Percentiles rank a stretch among this genome's conserved stretches.
Evolutionary conservation across 2,329 filamentous ascomycete species (phyloP).

Genomic region (Aureobasidium sp.): DNA sequence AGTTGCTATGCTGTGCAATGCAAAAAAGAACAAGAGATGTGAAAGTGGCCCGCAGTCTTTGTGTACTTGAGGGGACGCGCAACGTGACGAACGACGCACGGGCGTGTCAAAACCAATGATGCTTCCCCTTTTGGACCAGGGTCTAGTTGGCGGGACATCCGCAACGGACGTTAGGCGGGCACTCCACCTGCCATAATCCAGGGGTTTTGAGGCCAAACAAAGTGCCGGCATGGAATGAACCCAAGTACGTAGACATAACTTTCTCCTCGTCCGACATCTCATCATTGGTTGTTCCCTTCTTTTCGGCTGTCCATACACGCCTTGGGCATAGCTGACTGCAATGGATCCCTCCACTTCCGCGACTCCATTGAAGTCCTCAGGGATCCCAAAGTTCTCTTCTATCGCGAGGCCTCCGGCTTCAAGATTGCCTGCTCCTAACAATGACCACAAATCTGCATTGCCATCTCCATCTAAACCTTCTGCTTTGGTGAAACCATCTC

Average conservation of each 20-base stretch:
- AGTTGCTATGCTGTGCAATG: constrained; percentile 3
- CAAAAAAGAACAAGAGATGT: neutral
- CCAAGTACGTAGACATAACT: neutral
- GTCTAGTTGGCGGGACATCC: neutral
- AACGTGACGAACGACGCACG: neutral
- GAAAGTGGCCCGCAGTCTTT: neutral
- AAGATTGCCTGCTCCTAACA: constrained; percentile 12
- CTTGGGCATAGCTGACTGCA: constrained; percentile 26
- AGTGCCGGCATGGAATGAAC: constrained; percentile 1
- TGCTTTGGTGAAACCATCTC: neutral
- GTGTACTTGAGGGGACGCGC: neutral
- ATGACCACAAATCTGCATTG: neutral
- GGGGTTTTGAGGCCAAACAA: constrained; percentile 6
- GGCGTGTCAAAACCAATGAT: neutral
- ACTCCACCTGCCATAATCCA: constrained; percentile 3
- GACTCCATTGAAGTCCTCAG: constrained; percentile 12
- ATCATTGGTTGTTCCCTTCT: neutral
- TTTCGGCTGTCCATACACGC: neutral
- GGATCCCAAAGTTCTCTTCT: constrained; percentile 1
- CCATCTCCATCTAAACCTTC: constrained; percentile 5
- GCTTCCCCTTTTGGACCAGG: neutral
- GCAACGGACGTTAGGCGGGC: neutral
- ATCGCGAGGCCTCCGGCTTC: constrained; percentile 14
- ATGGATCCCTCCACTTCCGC: constrained; percentile 24
- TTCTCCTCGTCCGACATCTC: neutral